Evolutionary conservation across 805 yeast genomes (phyloP).

Genomic region (Cyberlindnera meyerae): DNA sequence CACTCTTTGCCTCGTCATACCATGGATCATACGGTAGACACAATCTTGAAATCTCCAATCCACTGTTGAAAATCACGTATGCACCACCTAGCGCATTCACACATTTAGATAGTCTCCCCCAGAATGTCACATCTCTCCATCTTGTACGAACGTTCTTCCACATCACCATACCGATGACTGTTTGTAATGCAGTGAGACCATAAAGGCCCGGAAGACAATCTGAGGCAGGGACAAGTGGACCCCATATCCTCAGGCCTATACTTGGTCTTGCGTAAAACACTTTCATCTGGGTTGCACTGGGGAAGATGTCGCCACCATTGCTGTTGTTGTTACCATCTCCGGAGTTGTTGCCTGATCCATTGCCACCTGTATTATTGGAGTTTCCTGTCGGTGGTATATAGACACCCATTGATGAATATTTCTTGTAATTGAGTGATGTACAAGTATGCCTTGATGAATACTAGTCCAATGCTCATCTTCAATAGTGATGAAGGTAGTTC

Average conservation of each 20-base stretch:
- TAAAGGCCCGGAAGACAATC: constrained; percentile 55
- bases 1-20: constrained; percentile 59
- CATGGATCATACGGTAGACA: constrained; percentile 58
- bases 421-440: too few relatives aligned
- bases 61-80: constrained; percentile 45
- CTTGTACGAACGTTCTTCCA: constrained; percentile 21
- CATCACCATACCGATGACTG: constrained; percentile 40
- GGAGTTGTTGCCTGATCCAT: background rate
- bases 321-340: background rate
- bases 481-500: too few relatives aligned
- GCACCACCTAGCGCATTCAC: constrained; percentile 39
- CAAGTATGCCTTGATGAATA: too few relatives aligned
- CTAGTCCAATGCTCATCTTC: too few relatives aligned
- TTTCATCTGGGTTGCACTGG: constrained; percentile 5
- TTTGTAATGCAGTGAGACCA: constrained; percentile 48
- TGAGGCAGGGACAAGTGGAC: constrained; percentile 70
- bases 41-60: constrained; percentile 52
- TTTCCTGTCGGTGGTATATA: background rate
- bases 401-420: background rate
- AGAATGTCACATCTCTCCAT: constrained; percentile 24
- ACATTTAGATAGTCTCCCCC: constrained; percentile 28
- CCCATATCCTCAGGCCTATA: constrained; percentile 58
- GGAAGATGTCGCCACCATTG: background rate
- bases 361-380: background rate
- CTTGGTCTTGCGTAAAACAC: constrained; percentile 42